These are phyloP conservation scores for Canna indica DNA, from an alignment of 176 grass and related monocot genomes.

Conservation along the genomic window DNA sequence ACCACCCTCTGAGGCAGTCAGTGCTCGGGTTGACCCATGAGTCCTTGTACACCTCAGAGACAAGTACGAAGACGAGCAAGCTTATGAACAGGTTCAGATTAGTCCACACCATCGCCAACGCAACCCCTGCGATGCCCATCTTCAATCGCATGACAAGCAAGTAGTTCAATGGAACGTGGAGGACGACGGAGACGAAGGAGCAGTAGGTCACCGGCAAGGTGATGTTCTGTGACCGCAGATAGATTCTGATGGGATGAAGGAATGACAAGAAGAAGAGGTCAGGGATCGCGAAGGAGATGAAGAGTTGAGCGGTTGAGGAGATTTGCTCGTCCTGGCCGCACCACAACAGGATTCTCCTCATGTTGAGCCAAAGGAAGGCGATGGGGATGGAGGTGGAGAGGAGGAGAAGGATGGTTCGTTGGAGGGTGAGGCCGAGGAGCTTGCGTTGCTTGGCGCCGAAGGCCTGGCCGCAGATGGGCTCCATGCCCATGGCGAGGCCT, in stretches of 20 bases:
- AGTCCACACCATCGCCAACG: constrained; percentile 71
- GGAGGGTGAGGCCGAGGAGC: constrained; percentile 67
- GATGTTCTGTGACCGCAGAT: constrained; percentile 83
- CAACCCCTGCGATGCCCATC: constrained; percentile 87
- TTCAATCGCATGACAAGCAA: constrained; percentile 49
- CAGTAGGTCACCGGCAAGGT: constrained; percentile 84
- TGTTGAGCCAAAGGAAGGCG: constrained; percentile 49
- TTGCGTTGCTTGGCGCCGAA: constrained; percentile 58
- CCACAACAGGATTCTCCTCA: constrained; percentile 29
- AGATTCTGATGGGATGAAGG: constrained; percentile 76
- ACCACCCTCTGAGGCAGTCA: constrained; percentile 73
- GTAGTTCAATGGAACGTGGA: constrained; percentile 87
- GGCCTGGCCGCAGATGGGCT: constrained; percentile 96
- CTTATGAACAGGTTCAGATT: constrained; percentile 83
- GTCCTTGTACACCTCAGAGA: constrained; percentile 52
- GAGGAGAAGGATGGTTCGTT: constrained; percentile 81
- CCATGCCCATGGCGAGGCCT: constrained; percentile 87
- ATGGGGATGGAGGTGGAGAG: constrained; percentile 55
- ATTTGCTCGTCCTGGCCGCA: constrained; percentile 65
- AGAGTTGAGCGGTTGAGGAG: constrained; percentile 48
- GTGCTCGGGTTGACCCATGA: constrained; percentile 59
- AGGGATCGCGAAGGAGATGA: constrained; percentile 55
- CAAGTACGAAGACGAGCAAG: constrained; percentile 56
- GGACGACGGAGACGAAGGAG: constrained; percentile 73
- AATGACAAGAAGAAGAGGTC: constrained; percentile 74